These are phyloP conservation scores for Saccharomyces hybrid DNA, from an alignment of 1,139 yeast genomes.

Conservation along the genomic window DNA sequence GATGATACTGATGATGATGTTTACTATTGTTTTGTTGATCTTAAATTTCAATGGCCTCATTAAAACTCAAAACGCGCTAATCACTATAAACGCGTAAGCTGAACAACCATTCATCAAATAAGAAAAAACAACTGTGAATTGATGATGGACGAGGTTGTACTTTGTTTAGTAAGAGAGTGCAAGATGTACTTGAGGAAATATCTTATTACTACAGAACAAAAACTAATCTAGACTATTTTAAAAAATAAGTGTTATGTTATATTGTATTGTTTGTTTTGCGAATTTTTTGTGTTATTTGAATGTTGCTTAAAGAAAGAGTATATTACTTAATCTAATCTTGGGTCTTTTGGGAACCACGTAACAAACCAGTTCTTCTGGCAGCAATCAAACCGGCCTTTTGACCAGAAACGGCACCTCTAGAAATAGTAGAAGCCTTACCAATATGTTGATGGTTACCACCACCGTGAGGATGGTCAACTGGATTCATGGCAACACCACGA, in stretches of 20 bases:
- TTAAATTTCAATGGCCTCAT: neutral
- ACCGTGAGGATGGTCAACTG: constrained; percentile 99
- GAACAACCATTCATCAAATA: too few relatives aligned
- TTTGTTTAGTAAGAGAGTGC: constrained; percentile 7
- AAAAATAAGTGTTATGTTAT: constrained; percentile 14
- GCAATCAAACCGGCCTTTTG: constrained; percentile 99
- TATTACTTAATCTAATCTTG: constrained; percentile 4
- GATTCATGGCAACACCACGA: constrained; percentile 99
- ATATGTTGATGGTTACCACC: constrained; percentile 99
- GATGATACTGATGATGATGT: neutral
- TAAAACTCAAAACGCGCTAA: neutral
- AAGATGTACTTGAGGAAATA: constrained; percentile 2
- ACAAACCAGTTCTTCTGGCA: constrained; percentile 99
- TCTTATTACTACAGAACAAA: constrained; percentile 6
- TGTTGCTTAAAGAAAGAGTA: neutral
- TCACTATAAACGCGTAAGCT: neutral
- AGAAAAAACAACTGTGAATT: too few relatives aligned
- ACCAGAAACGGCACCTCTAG: constrained; percentile 99
- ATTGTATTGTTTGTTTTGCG: constrained; percentile 82
- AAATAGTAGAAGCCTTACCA: constrained; percentile 99
- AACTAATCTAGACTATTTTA: neutral
- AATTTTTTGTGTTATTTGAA: constrained; percentile 31
- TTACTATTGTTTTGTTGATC: neutral
- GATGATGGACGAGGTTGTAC: too few relatives aligned
- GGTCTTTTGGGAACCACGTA: constrained; percentile 57